Evolutionary conservation across 441 rosid species (phyloP).

Genomic region (Euphorbia schlechtendalii): DNA sequence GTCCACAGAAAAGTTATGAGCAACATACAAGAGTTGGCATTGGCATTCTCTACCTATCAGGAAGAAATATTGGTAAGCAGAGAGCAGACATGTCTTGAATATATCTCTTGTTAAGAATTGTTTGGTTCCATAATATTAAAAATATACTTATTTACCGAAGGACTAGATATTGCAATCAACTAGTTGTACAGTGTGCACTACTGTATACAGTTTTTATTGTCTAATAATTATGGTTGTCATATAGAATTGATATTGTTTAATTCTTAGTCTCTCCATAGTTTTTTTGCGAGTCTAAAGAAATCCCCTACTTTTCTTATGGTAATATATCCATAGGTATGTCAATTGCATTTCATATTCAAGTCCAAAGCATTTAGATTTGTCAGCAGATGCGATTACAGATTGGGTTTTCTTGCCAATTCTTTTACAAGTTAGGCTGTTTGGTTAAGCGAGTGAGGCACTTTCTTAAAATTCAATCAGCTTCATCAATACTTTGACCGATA

Average conservation of each 20-base stretch:
- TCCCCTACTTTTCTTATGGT: not conserved
- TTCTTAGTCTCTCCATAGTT: not conserved
- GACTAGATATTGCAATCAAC: not conserved
- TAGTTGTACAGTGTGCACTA: too few species aligned
- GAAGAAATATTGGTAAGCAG: constrained; percentile 82
- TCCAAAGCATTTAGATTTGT: not conserved
- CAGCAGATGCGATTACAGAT: not conserved
- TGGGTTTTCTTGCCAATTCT: not conserved
- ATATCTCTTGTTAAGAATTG: constrained; percentile 9
- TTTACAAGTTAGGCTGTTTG: not conserved
- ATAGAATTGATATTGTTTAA: not conserved
- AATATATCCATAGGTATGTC: not conserved
- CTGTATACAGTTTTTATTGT: not conserved
- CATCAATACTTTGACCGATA: not conserved
- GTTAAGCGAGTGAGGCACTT: not conserved
- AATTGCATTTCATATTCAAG: not conserved
- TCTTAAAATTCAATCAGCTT: too few species aligned
- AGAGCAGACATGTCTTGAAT: constrained; percentile 7
- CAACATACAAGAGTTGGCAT: constrained; percentile 56
- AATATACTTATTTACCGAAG: not conserved
- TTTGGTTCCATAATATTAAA: not conserved
- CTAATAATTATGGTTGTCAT: not conserved
- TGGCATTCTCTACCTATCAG: constrained; percentile 46
- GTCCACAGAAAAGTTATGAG: constrained; percentile 51
- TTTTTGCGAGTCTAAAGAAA: not conserved